Percentiles rank a stretch among this genome's conserved stretches.
Conservation (phyloP, 208 protist genomes). For the Leishmania tarentolae region DNA sequence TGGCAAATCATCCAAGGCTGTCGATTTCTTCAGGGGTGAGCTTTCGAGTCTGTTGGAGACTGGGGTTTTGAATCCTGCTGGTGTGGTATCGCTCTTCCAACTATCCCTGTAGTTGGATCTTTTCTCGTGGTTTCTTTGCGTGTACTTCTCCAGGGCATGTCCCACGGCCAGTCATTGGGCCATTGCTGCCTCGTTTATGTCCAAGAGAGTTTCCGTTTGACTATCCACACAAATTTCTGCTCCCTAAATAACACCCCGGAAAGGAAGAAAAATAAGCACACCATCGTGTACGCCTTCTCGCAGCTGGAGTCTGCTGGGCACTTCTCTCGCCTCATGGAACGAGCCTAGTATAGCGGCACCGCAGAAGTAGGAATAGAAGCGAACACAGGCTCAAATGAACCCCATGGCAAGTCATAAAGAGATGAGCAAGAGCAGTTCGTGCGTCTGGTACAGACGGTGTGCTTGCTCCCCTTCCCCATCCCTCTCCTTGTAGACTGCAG, state of each 20-base stretch:
- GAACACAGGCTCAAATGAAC: background rate
- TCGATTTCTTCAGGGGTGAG: conserved; percentile 30
- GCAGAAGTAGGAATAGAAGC: background rate
- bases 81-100: conserved; percentile 28
- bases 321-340: background rate
- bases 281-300: background rate
- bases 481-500: background rate
- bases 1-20: conserved; percentile 4
- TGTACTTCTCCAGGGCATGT: background rate
- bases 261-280: background rate
- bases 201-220: background rate
- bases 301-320: background rate
- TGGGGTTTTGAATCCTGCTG: conserved; percentile 27
- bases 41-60: conserved; percentile 29
- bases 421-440: background rate
- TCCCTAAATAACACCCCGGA: background rate
- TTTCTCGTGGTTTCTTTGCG: background rate
- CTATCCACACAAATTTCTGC: background rate
- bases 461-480: background rate
- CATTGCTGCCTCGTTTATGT: background rate
- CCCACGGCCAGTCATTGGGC: background rate
- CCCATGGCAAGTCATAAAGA: background rate
- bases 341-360: background rate
- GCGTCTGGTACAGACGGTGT: background rate
- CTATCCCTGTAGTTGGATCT: background rate